Conservation (phyloP, 129 eudicot genomes). For the Scalesia atractyloides region DNA sequence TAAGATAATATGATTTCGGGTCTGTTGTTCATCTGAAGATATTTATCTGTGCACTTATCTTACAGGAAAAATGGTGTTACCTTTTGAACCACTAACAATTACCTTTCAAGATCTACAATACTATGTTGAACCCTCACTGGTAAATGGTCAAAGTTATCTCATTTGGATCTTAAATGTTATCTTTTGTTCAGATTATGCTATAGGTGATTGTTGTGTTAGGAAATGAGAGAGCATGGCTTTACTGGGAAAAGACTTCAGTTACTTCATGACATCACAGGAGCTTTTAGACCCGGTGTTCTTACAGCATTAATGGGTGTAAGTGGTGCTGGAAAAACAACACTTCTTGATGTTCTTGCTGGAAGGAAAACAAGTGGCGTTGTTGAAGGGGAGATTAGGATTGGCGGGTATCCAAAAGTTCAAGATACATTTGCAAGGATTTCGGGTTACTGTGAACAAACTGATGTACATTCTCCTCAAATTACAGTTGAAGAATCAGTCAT, state of each 20-base stretch:
- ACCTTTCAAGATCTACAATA: constrained; percentile 44
- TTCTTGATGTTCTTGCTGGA: too few species aligned
- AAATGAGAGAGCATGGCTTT: background rate
- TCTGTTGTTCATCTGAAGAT: background rate
- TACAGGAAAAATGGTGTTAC: constrained; percentile 41
- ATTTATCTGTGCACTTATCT: background rate
- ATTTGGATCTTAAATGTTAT: background rate
- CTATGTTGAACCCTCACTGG: constrained; percentile 40
- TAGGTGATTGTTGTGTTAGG: background rate
- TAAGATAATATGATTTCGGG: too few species aligned
- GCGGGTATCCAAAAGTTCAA: background rate
- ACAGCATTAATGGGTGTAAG: too few species aligned
- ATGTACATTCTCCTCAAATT: too few species aligned
- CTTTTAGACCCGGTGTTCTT: constrained; percentile 1
- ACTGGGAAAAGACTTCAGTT: background rate
- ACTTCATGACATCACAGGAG: background rate
- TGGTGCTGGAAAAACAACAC: too few species aligned
- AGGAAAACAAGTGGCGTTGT: too few species aligned
- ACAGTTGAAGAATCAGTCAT: too few species aligned
- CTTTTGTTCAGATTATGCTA: too few species aligned
- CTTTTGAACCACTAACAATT: constrained; percentile 37
- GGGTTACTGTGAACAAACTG: too few species aligned
- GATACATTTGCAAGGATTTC: background rate
- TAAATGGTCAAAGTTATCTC: constrained; percentile 1
- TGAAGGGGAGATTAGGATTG: background rate